Evolutionary conservation across 306 rosid genomes (phyloP).

Genomic region (Rosa rugosa): DNA sequence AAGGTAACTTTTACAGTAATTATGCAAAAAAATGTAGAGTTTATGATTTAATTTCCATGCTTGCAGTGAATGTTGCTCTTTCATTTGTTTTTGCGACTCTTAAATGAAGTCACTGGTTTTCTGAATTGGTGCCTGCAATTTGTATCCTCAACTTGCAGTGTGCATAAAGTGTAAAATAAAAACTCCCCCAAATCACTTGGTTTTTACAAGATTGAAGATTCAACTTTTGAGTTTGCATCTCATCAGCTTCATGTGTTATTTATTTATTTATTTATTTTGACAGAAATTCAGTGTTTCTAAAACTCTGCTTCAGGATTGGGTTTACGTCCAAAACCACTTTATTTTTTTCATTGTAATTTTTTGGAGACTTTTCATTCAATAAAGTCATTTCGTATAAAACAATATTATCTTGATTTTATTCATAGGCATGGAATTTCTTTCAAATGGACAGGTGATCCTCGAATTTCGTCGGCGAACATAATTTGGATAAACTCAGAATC

Average conservation of each 20-base stretch:
- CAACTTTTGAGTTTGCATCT: background rate
- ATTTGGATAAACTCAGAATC: slow-evolving; percentile 82
- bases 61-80: background rate
- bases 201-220: background rate
- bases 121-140: slow-evolving; percentile 8
- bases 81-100: background rate
- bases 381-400: background rate
- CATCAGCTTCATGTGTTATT: background rate
- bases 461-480: slow-evolving; percentile 71
- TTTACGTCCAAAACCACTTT: background rate
- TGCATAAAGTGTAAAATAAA: background rate
- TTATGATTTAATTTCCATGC: slow-evolving; percentile 3
- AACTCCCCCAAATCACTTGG: background rate
- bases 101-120: background rate
- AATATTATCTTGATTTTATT: background rate
- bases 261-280: background rate
- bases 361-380: background rate
- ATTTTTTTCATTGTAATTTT: background rate
- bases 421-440: background rate
- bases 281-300: background rate
- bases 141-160: background rate
- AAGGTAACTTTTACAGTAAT: slow-evolving; percentile 49
- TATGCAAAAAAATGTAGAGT: background rate
- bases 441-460: slow-evolving; percentile 65
- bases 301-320: background rate